Conservation (phyloP, 352 stramenopile species). For the Peronosclerospora sorghi region DNA sequence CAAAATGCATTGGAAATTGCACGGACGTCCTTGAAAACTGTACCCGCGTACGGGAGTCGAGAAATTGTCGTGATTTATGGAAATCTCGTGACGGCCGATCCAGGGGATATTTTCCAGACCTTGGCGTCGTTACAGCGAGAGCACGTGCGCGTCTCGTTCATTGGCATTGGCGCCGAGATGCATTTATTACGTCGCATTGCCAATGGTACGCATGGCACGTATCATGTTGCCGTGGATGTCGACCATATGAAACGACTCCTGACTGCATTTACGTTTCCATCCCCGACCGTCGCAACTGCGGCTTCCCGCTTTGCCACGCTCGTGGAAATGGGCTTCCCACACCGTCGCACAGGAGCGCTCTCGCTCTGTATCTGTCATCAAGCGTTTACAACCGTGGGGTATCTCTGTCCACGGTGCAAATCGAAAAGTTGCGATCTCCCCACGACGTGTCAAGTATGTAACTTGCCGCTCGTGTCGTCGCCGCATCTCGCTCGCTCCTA, state of each 20-base stretch:
- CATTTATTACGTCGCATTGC: constrained; percentile 72
- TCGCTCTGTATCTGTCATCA: constrained; percentile 82
- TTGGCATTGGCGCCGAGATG: constrained; percentile 93
- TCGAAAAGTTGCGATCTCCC: constrained; percentile 92
- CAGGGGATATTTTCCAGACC: constrained; percentile 91
- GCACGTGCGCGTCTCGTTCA: constrained; percentile 88
- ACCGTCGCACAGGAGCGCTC: constrained; percentile 56
- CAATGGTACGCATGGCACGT: constrained; percentile 88
- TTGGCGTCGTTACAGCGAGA: constrained; percentile 85
- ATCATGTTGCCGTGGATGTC: constrained; percentile 90
- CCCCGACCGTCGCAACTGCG: constrained; percentile 70
- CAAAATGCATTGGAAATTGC: constrained; percentile 88
- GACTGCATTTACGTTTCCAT: constrained; percentile 90
- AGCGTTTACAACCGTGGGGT: constrained; percentile 84
- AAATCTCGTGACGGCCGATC: constrained; percentile 93
- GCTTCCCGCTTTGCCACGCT: constrained; percentile 59
- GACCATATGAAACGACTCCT: constrained; percentile 89
- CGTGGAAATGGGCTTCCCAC: constrained; percentile 80
- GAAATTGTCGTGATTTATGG: constrained; percentile 92
- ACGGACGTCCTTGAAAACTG: constrained; percentile 86
- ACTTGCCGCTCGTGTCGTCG: constrained; percentile 92
- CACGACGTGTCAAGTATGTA: constrained; percentile 93
- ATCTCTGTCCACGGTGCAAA: constrained; percentile 91
- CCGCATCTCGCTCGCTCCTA: constrained; percentile 96
- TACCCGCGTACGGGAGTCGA: constrained; percentile 71